phyloP scores from a whole-genome alignment of 371 early-diverging fungal genomes.

The Mortierella sp. region DNA sequence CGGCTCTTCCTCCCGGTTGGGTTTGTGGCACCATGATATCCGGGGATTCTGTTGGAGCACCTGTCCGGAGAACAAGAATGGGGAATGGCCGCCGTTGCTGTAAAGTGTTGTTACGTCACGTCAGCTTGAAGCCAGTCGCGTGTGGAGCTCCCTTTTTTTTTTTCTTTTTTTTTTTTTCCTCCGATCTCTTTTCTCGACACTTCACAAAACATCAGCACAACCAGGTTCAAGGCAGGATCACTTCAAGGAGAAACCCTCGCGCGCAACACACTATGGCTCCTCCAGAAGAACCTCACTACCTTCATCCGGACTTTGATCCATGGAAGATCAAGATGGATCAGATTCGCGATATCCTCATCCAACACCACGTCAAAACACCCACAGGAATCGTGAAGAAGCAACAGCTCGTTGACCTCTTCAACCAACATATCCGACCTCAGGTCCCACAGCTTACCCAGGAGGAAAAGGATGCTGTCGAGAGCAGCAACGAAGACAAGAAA shows the following conservation, averaged over 20 bases:
- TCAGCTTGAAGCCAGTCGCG: too few species aligned
- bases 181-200: too few species aligned
- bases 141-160: too few species aligned
- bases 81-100: too few species aligned
- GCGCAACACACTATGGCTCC: constrained; percentile 13
- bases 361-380: constrained; percentile 40
- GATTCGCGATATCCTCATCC: constrained; percentile 44
- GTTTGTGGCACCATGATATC: too few species aligned
- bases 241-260: neutral
- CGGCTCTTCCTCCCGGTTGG: too few species aligned
- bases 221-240: neutral
- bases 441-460: constrained; percentile 13
- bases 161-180: too few species aligned
- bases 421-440: constrained; percentile 36
- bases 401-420: constrained; percentile 46
- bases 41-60: too few species aligned
- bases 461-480: constrained; percentile 6
- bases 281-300: constrained; percentile 29
- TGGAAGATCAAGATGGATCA: constrained; percentile 46
- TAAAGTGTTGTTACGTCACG: too few species aligned
- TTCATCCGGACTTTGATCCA: constrained; percentile 52
- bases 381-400: constrained; percentile 43
- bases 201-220: too few species aligned
- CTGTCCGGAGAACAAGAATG: too few species aligned
- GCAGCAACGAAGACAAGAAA: constrained; percentile 2